phyloP scores from a whole-genome alignment of 805 yeast species.

The Metschnikowia vanudenii region DNA sequence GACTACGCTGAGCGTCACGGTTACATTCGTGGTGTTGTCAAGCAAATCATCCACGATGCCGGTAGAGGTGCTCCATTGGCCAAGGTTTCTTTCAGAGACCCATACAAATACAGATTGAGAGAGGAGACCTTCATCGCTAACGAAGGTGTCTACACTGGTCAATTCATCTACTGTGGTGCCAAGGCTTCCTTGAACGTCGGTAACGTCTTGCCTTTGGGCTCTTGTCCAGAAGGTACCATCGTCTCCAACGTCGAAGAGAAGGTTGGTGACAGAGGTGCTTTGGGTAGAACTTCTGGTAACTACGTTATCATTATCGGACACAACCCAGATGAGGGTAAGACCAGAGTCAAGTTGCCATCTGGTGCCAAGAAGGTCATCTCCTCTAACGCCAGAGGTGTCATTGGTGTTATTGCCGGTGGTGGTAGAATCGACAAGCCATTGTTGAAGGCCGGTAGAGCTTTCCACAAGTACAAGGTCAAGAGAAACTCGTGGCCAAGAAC shows the following conservation, averaged over 20 bases:
- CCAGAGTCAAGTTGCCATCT: constrained; percentile 98
- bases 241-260: constrained; percentile 97
- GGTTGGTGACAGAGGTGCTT: constrained; percentile 99
- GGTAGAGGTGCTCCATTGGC: constrained; percentile 99
- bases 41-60: constrained; percentile 98
- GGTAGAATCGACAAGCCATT: constrained; percentile 99
- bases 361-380: constrained; percentile 97
- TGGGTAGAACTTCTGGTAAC: constrained; percentile 99
- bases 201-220: constrained; percentile 94
- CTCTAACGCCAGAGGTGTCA: constrained; percentile 98
- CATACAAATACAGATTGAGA: constrained; percentile 97
- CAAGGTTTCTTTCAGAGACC: constrained; percentile 81
- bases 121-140: constrained; percentile 98
- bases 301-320: constrained; percentile 98
- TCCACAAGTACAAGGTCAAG: constrained; percentile 99
- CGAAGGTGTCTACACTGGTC: constrained; percentile 99
- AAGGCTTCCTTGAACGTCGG: constrained; percentile 96
- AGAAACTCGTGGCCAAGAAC: constrained; percentile 99
- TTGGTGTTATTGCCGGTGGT: constrained; percentile 99
- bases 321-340: constrained; percentile 98
- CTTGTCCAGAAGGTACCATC: constrained; percentile 99
- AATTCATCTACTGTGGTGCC: constrained; percentile 98
- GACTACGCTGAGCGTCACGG: constrained; percentile 99
- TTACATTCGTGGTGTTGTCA: constrained; percentile 98
- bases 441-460: constrained; percentile 99